A percentile compares a stretch with the other conserved stretches of the same genome.
Evolutionary conservation across 345 rosid genomes (phyloP).

Genomic region (Streptanthus diversifolius): DNA sequence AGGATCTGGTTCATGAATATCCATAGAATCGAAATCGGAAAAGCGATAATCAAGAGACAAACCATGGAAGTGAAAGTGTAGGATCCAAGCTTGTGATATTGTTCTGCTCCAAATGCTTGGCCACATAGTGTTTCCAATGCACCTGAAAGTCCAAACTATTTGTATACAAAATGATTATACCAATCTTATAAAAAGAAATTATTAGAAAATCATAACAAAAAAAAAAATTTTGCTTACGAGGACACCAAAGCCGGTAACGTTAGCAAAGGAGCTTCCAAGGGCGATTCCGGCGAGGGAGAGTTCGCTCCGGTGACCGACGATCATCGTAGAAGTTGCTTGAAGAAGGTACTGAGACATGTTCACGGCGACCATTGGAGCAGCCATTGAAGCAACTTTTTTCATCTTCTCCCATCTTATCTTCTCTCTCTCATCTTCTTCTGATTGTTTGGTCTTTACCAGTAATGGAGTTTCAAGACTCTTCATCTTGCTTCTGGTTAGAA

Average conservation of each 20-base stretch:
- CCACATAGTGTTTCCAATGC: conserved; percentile 84
- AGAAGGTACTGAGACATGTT: conserved; percentile 33
- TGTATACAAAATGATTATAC: neutral
- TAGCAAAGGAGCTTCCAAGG: conserved; percentile 35
- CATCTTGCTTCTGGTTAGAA: conserved; percentile 5
- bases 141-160: conserved; percentile 60
- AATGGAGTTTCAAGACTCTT: conserved; percentile 23
- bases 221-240: conserved; percentile 20
- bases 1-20: conserved; percentile 31
- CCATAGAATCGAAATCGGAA: conserved; percentile 33
- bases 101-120: conserved; percentile 79
- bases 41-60: conserved; percentile 14
- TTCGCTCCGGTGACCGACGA: conserved; percentile 33
- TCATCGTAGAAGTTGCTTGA: conserved; percentile 33
- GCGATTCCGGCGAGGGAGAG: conserved; percentile 32
- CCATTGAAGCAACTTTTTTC: conserved; percentile 35
- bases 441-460: neutral
- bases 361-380: conserved; percentile 37
- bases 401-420: conserved; percentile 31
- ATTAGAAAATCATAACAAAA: neutral
- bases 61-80: conserved; percentile 32
- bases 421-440: conserved; percentile 15
- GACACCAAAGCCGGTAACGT: conserved; percentile 35
- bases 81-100: conserved; percentile 40
- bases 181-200: neutral